Evolutionary conservation across 768 basidiomycete genomes (phyloP), one percentile per base, ranked within the genome.

Genomic region (Leccinum broughii): DNA sequence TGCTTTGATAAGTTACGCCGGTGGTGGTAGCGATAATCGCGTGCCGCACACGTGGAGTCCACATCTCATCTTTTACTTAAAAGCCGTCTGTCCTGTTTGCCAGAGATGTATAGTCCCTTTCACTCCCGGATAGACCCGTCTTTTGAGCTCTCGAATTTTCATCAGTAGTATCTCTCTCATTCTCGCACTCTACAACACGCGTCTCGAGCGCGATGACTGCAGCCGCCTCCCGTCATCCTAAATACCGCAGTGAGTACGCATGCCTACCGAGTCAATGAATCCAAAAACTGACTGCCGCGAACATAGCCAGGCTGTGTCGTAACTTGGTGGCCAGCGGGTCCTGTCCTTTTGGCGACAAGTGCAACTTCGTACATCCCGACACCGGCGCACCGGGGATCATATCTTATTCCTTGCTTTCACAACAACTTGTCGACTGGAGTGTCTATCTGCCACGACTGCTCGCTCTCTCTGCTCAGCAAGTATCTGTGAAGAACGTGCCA

Each of bases 281-380:
- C n/a, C 35, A 6, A 34, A 32, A 17, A 13, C 54, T 64, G 44
- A 68, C 50, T 9, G 20, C 46, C 54, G 20, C 51, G 52, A 62
- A 56, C 39, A n/a, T n/a, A 77, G 77, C 74, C 6, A 78, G 74
- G 66, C 63, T 74, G 48, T 78, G 77, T 64, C 70, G 77, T 46
- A 73, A 77, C 67, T 35, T 13, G 11, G 72, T 72, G 41, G 62
- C 68, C 48, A 70, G 60, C 35, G 78, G 78, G 37, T 61, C 65
- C 60, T 80, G 77, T 66, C 69, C 73, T 20, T 76, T 74, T 60
- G 78, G 76, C 60, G 63, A 68, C 22, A 69, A 67, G 37, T 80
- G 78, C 68, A 77, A 67, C 37, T 80, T 77, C 67, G 37, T 78
- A 35, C 77, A 80, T 59, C 72, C 74, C 9, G 44, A 46, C 44